These are phyloP conservation scores for Paecilomyces sp. DNA, from an alignment of 2,329 filamentous ascomycete genomes.

Conservation along the genomic window DNA sequence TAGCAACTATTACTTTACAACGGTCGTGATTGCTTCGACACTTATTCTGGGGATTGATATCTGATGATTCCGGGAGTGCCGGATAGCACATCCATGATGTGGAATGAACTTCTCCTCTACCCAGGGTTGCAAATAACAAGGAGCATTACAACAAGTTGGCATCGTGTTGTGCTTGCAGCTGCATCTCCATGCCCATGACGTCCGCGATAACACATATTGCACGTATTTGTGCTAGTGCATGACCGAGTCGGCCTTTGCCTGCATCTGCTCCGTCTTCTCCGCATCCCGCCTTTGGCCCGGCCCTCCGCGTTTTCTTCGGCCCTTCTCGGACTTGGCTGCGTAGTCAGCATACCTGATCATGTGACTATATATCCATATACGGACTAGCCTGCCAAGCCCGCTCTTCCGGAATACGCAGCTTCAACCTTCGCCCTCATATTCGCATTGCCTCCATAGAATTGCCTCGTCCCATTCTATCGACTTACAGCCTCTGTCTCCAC, in stretches of 20 bases:
- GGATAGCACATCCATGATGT: neutral
- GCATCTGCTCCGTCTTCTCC: neutral
- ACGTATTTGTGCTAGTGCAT: neutral
- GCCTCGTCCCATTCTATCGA: neutral
- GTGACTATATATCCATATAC: neutral
- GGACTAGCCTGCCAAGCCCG: conserved; percentile 6
- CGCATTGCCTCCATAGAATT: neutral
- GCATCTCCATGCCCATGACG: neutral
- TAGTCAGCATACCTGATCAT: neutral
- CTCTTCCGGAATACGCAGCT: conserved; percentile 3
- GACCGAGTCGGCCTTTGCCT: neutral
- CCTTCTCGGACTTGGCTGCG: neutral
- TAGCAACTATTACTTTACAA: neutral
- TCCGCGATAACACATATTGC: neutral
- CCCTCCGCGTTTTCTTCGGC: neutral
- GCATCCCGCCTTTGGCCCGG: neutral
- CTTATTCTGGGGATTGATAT: neutral
- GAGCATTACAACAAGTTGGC: neutral
- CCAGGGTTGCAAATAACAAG: neutral
- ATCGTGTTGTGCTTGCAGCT: neutral
- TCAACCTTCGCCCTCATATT: neutral
- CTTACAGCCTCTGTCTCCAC: neutral
- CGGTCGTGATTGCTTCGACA: neutral
- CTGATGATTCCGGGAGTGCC: neutral
- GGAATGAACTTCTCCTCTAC: neutral